These are phyloP conservation scores for Excoecaria cochinchinensis DNA, from an alignment of 345 rosid species.

Conservation along the genomic window DNA sequence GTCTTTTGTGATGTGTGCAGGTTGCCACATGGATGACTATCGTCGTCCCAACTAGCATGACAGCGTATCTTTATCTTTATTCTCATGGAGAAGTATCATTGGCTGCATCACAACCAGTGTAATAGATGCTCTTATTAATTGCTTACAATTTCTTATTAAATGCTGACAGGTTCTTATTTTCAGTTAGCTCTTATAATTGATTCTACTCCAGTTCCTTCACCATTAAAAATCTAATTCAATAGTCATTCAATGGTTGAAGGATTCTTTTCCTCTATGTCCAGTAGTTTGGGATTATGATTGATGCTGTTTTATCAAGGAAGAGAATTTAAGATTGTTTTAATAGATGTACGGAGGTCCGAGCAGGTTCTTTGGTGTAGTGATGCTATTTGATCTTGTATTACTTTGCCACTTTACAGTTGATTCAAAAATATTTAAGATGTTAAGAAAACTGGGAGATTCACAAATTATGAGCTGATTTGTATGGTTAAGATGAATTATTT, in stretches of 20 bases:
- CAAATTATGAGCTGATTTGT: not conserved
- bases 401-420: slow-evolving; percentile 3
- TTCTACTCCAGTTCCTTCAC: not conserved
- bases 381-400: not conserved
- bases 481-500: not conserved
- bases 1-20: slow-evolving; percentile 46
- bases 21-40: slow-evolving; percentile 98
- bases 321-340: not conserved
- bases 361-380: not conserved
- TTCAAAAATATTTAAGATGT: not conserved
- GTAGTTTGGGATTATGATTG: slow-evolving; percentile 7
- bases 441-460: not conserved
- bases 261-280: not conserved
- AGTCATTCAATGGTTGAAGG: not conserved
- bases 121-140: slow-evolving; percentile 65
- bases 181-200: not conserved
- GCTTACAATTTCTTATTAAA: slow-evolving; percentile 3
- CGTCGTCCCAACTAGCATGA: slow-evolving; percentile 86
- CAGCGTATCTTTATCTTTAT: slow-evolving; percentile 89
- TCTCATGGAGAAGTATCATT: slow-evolving; percentile 91
- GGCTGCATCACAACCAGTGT: slow-evolving; percentile 99
- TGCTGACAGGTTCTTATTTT: not conserved
- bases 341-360: not conserved
- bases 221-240: not conserved
- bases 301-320: not conserved